phyloP scores from a whole-genome alignment of 1,284 basidiomycete genomes.

The Ganoderma multipileum region DNA sequence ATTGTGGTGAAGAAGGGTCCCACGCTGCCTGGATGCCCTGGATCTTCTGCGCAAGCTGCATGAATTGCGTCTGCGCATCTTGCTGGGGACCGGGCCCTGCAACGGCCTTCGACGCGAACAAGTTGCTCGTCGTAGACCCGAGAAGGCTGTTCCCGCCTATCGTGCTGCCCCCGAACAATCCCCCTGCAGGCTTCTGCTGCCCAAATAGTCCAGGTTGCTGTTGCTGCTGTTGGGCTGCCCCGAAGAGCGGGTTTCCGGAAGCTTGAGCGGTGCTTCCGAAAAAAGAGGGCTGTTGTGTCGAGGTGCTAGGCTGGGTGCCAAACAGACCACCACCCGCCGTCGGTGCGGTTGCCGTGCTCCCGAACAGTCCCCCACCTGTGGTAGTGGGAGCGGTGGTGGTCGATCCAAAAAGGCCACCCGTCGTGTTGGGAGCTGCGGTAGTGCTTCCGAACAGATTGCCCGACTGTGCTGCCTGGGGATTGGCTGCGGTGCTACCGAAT shows the following conservation, averaged over 20 bases:
- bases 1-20: conserved; percentile 73
- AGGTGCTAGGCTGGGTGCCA: conserved; percentile 6
- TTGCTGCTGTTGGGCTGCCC: conserved; percentile 35
- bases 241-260: conserved; percentile 25
- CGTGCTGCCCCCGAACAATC: conserved; percentile 31
- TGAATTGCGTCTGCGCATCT: conserved; percentile 68
- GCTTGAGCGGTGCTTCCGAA: conserved; percentile 16
- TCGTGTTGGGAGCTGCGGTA: conserved; percentile 9
- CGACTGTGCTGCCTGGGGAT: conserved; percentile 15
- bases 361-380: conserved; percentile 19
- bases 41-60: conserved; percentile 66
- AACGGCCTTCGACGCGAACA: conserved; percentile 37
- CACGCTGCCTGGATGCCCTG: conserved; percentile 75
- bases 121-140: conserved; percentile 39
- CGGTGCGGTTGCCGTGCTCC: conserved; percentile 9
- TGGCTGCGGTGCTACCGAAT: conserved; percentile 42
- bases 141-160: conserved; percentile 32
- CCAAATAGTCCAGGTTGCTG: conserved; percentile 31
- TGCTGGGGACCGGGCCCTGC: conserved; percentile 52
- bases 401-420: conserved; percentile 29
- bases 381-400: conserved; percentile 12
- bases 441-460: conserved; percentile 35
- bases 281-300: neutral
- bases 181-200: conserved; percentile 21
- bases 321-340: conserved; percentile 12